Evolutionary conservation across 345 rosid genomes (phyloP).

Genomic region (Boechera stricta): DNA sequence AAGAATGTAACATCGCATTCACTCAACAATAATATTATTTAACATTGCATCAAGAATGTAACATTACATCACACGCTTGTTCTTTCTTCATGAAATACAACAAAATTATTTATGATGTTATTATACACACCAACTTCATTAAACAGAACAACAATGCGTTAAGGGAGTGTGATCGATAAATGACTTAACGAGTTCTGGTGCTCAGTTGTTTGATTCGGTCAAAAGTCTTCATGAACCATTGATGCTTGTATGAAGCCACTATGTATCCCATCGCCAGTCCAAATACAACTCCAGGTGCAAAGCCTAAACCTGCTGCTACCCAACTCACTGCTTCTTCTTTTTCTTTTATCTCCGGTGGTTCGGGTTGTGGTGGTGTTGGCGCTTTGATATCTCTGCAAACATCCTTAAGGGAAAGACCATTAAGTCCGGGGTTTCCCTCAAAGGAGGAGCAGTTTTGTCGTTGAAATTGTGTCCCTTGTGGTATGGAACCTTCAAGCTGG

Average conservation of each 20-base stretch:
- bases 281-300: conserved; percentile 1
- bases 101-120: no score
- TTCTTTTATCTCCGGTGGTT: not conserved
- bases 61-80: no score
- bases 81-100: no score
- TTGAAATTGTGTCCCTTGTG: not conserved
- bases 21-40: no score
- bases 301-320: not conserved
- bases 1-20: no score
- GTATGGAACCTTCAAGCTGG: not conserved
- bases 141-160: no score
- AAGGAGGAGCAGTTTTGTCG: not conserved
- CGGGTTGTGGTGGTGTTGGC: not conserved
- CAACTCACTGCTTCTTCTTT: not conserved
- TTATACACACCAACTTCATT: no score
- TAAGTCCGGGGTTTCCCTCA: not conserved
- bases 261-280: conserved; percentile 1
- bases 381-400: not conserved
- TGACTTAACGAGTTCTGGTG: not conserved
- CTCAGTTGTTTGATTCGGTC: not conserved
- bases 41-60: no score
- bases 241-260: not conserved
- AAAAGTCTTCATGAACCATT: conserved; percentile 8
- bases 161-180: no score
- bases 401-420: not conserved